Evolutionary conservation across 192 early-diverging fungal species (phyloP).

Genomic region (Umbelopsis sp.): DNA sequence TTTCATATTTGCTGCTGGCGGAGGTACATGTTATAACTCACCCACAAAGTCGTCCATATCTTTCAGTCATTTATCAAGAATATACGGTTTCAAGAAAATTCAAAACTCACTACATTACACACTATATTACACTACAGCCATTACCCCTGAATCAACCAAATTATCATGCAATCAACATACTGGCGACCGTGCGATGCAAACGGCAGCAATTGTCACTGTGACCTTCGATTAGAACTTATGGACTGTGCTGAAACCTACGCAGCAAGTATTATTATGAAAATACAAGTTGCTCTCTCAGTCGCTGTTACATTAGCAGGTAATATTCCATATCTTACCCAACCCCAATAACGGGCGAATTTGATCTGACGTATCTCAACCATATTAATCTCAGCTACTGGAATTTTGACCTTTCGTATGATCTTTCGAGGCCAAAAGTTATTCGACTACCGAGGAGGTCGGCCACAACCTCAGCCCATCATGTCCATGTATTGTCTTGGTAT

Average conservation of each 20-base stretch:
- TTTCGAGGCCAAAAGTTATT: slow-evolving; percentile 16
- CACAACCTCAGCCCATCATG: slow-evolving; percentile 29
- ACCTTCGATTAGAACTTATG: slow-evolving; percentile 26
- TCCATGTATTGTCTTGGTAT: slow-evolving; percentile 27
- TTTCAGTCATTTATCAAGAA: too few relatives aligned
- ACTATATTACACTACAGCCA: background rate
- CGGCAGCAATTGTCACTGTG: slow-evolving; percentile 27
- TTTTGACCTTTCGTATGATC: background rate
- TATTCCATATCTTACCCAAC: background rate
- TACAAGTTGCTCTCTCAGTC: slow-evolving; percentile 28
- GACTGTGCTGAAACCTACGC: slow-evolving; percentile 21
- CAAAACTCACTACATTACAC: background rate
- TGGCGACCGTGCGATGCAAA: background rate
- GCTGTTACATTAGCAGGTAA: slow-evolving; percentile 11
- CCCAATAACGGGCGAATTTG: background rate
- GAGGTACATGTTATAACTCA: background rate
- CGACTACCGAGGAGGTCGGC: background rate
- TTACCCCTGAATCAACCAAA: background rate
- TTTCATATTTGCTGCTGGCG: background rate
- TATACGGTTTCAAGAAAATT: too few relatives aligned
- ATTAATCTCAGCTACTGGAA: background rate
- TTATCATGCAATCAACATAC: background rate
- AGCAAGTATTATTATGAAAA: slow-evolving; percentile 19
- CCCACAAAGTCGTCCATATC: background rate
- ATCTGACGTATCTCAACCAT: background rate